These are phyloP conservation scores for Alternaria infectoria DNA, from an alignment of 2,329 filamentous ascomycete genomes.

Conservation along the genomic window DNA sequence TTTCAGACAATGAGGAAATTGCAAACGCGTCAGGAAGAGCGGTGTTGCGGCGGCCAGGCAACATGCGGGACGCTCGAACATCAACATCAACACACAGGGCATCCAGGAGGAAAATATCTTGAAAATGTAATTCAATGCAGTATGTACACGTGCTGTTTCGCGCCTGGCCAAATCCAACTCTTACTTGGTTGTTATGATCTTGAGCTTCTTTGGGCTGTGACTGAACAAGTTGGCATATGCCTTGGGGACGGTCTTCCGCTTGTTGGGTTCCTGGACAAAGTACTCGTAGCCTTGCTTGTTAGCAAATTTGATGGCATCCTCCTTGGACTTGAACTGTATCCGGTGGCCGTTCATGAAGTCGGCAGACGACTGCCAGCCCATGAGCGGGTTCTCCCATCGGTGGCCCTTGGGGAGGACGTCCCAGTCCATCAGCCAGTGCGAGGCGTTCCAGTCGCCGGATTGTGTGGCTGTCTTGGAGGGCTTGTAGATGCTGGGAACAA, in stretches of 20 bases:
- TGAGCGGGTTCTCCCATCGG: conserved; percentile 97
- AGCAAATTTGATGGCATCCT: conserved; percentile 92
- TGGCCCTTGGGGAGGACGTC: conserved; percentile 90
- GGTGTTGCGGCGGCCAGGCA: not conserved
- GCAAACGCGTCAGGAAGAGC: not conserved
- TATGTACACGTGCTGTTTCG: conserved; percentile 37
- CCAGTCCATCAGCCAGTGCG: conserved; percentile 98
- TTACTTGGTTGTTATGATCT: conserved; percentile 80
- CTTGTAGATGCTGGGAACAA: conserved; percentile 78
- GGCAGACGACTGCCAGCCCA: conserved; percentile 97
- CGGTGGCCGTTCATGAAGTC: conserved; percentile 95
- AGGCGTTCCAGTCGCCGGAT: conserved; percentile 83
- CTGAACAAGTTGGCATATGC: conserved; percentile 97
- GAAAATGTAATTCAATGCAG: conserved; percentile 15
- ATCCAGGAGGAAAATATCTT: not conserved
- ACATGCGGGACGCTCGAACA: not conserved
- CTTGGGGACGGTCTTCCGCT: conserved; percentile 85
- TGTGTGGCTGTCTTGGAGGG: conserved; percentile 95
- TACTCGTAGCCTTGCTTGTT: conserved; percentile 99
- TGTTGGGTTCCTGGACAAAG: conserved; percentile 96
- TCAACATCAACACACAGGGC: not conserved
- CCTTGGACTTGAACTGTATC: conserved; percentile 88
- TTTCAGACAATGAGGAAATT: not conserved
- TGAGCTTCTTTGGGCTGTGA: conserved; percentile 84
- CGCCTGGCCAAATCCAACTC: not conserved